Base-by-base conservation (phyloP, 2,329 filamentous ascomycete genomes). In the Colletotrichum magnum region DNA sequence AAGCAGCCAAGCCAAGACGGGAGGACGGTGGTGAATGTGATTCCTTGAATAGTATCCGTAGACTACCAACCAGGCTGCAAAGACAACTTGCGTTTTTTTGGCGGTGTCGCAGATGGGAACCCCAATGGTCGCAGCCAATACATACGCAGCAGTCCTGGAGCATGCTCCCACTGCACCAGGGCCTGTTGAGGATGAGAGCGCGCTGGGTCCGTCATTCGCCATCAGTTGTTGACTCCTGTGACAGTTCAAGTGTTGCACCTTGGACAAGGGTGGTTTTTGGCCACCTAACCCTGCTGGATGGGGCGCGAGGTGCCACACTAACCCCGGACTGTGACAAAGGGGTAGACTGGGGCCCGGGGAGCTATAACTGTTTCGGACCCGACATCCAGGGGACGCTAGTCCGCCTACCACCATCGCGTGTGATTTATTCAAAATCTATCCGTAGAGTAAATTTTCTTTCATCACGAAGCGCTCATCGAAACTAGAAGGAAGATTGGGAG, bases 221-320 rank as follows among this genome's bases (percentile, higher is more conserved):
- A 9, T 62, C 67, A 43, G 36, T 68, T 28, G 32, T 53, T 15
- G 58, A 62, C 51, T 68, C 68, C 68, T 70, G 50, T 70, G 52
- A 68, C 64, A 68, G 58, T 28, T 64, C 47, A 28, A 53, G 58
- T 70, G 64, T 70, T 64, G 64, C 64, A 68, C 32, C 50, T 57
- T 39, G 13, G 51, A 6, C 54, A 47, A 62, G 67, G 67, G 6
- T 43, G 50, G 53, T 53, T 48, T 21, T 21, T 36, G 45, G 6
- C 62, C 58, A 67, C 26, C 21, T 24, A 24, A 24, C 32, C 32
- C 32, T 36, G 32, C 32, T 36, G 3, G 32, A 36, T 24, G 21
- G 21, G 32, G 32, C 7, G 32, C 10, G 32, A 36, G 7, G 32
- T 36, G 32, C 32, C 32, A 36, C 32, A 36, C 32, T 10, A 36